Evolutionary conservation across 805 yeast species (phyloP).

Genomic region (Zygotorulaspora chibaensis): DNA sequence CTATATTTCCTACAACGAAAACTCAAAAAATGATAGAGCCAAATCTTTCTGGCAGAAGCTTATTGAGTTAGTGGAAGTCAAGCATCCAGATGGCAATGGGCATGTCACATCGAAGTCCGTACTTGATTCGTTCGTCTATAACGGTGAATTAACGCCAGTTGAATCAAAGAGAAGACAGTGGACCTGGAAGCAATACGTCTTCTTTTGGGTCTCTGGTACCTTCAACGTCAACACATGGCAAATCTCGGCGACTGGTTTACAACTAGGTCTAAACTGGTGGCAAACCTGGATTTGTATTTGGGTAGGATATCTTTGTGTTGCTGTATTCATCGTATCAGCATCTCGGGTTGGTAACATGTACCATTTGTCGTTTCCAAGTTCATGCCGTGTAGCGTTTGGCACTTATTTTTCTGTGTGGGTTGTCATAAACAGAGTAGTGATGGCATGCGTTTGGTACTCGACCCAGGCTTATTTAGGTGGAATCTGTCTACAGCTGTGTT

Average conservation of each 20-base stretch:
- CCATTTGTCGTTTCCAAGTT: conserved; percentile 83
- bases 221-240: conserved; percentile 91
- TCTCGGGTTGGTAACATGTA: conserved; percentile 80
- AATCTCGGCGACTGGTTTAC: conserved; percentile 83
- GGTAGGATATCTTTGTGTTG: conserved; percentile 75
- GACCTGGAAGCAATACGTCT: conserved; percentile 78
- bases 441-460: conserved; percentile 87
- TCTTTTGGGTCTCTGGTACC: conserved; percentile 86
- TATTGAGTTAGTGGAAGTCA: conserved; percentile 7
- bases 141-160: conserved; percentile 76
- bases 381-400: conserved; percentile 80
- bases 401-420: conserved; percentile 87
- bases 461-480: conserved; percentile 87
- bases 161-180: conserved; percentile 70
- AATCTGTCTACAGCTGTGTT: conserved; percentile 75
- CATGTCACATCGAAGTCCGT: conserved; percentile 5
- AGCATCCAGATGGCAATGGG: conserved; percentile 8
- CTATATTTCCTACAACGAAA: not conserved
- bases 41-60: conserved; percentile 4
- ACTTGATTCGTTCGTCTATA: conserved; percentile 50
- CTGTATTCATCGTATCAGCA: conserved; percentile 59
- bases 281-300: conserved; percentile 86
- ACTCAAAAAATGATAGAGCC: not conserved
- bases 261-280: conserved; percentile 85
- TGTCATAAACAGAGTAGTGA: conserved; percentile 78